Evolutionary conservation across 257 asterid genomes (phyloP).

Genomic region (Verbascum thapsus): DNA sequence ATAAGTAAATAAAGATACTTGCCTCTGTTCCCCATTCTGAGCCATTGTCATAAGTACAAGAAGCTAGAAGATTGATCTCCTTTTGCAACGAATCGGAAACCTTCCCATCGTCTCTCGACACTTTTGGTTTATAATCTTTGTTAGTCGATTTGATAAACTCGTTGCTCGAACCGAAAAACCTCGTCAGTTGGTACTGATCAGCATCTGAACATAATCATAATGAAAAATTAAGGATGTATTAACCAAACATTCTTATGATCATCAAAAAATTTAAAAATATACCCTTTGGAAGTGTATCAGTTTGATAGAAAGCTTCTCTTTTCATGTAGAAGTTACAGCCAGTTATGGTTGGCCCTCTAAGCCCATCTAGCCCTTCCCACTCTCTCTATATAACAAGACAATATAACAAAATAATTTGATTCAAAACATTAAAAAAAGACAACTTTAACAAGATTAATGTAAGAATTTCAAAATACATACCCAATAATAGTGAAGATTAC

Average conservation of each 20-base stretch:
- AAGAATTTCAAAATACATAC: conserved; percentile 27
- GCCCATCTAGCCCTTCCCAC: conserved; percentile 59
- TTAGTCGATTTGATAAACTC: conserved; percentile 48
- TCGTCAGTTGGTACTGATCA: conserved; percentile 41
- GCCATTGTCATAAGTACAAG: conserved; percentile 48
- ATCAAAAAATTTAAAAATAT: not conserved
- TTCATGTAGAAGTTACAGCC: conserved; percentile 61
- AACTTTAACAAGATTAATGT: not conserved
- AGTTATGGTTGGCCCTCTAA: conserved; percentile 47
- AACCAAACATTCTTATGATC: not conserved
- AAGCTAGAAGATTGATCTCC: conserved; percentile 48
- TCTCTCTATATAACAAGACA: conserved; percentile 37
- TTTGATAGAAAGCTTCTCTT: conserved; percentile 52
- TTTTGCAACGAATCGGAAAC: conserved; percentile 27
- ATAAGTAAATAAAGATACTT: conserved; percentile 17
- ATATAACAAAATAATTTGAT: not conserved
- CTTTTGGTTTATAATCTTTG: conserved; percentile 26
- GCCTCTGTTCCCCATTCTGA: conserved; percentile 67
- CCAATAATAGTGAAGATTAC: conserved; percentile 33
- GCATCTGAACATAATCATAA: conserved; percentile 27
- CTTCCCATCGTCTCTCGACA: conserved; percentile 28
- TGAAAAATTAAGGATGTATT: not conserved
- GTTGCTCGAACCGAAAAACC: conserved; percentile 54
- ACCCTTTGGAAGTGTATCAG: conserved; percentile 33
- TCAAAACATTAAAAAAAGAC: not conserved